A percentile compares a stretch with the other conserved stretches of the same genome.
Conservation (phyloP, 2,329 filamentous ascomycete species). For the Trichophaea hybrida region DNA sequence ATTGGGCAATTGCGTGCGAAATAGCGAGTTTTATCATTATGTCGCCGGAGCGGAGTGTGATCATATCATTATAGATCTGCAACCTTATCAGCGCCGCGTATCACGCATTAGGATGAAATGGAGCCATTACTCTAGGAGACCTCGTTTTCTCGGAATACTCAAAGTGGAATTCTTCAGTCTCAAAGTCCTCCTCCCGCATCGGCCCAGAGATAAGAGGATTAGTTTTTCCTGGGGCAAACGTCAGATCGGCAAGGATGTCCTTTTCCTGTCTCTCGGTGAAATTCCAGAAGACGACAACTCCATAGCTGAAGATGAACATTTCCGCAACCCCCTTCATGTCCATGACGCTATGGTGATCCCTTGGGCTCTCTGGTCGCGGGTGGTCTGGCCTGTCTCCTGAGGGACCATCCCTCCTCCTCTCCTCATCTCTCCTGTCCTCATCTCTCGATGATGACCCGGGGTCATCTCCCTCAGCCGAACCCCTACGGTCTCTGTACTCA, state of each 20-base stretch:
- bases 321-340: slow-evolving; percentile 61
- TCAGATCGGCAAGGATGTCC: slow-evolving; percentile 85
- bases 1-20: slow-evolving; percentile 92
- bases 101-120: background rate
- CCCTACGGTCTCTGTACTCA: too few relatives aligned
- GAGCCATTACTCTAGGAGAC: slow-evolving; percentile 53
- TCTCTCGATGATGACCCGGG: too few relatives aligned
- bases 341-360: slow-evolving; percentile 14
- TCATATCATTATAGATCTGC: slow-evolving; percentile 87
- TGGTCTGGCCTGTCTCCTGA: slow-evolving; percentile 3
- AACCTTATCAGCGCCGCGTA: background rate
- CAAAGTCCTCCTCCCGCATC: slow-evolving; percentile 76
- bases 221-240: slow-evolving; percentile 61
- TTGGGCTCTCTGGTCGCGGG: slow-evolving; percentile 30
- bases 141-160: slow-evolving; percentile 82
- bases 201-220: slow-evolving; percentile 62
- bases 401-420: background rate
- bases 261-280: slow-evolving; percentile 94
- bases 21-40: slow-evolving; percentile 99
- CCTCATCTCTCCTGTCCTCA: slow-evolving; percentile 2
- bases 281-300: slow-evolving; percentile 97
- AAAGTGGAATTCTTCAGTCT: slow-evolving; percentile 97
- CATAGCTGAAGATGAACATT: slow-evolving; percentile 95
- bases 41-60: slow-evolving; percentile 81
- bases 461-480: too few relatives aligned